These are phyloP conservation scores for Elaeagnus macrophylla DNA, from an alignment of 306 rosid genomes.

Conservation along the genomic window DNA sequence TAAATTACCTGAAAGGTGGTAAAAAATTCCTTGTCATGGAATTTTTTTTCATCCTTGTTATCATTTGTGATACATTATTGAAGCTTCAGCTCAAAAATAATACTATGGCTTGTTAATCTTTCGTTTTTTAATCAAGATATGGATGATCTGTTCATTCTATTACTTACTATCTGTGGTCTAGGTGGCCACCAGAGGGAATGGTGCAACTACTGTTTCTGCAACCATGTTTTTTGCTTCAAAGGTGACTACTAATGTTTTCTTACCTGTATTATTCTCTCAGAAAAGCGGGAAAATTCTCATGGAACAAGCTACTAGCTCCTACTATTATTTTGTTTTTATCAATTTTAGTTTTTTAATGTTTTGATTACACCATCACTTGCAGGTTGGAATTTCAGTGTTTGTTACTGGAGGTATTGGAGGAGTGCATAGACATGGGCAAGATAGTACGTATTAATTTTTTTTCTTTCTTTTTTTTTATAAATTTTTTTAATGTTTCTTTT, in stretches of 20 bases:
- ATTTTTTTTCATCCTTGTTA: too few species aligned
- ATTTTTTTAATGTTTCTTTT: slow-evolving; percentile 1
- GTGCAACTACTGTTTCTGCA: slow-evolving; percentile 92
- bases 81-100: too few species aligned
- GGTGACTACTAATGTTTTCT: slow-evolving; percentile 32
- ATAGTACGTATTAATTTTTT: slow-evolving; percentile 41
- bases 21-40: too few species aligned
- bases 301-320: slow-evolving; percentile 2
- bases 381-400: slow-evolving; percentile 75
- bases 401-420: slow-evolving; percentile 98
- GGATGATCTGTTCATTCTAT: slow-evolving; percentile 10
- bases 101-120: not conserved
- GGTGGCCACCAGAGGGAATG: slow-evolving; percentile 77
- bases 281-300: slow-evolving; percentile 1
- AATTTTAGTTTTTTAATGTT: not conserved
- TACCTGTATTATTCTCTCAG: slow-evolving; percentile 1
- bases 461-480: slow-evolving; percentile 9
- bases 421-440: slow-evolving; percentile 79
- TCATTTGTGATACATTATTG: too few species aligned
- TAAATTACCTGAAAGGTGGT: too few species aligned
- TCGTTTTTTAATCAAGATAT: too few species aligned
- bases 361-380: slow-evolving; percentile 9
- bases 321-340: slow-evolving; percentile 4
- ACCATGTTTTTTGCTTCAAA: slow-evolving; percentile 74
- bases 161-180: slow-evolving; percentile 17